Evolutionary conservation across 208 protist species (phyloP), one percentile per base, ranked within the genome.

Genomic region (Vickermania ingenoplastis): DNA sequence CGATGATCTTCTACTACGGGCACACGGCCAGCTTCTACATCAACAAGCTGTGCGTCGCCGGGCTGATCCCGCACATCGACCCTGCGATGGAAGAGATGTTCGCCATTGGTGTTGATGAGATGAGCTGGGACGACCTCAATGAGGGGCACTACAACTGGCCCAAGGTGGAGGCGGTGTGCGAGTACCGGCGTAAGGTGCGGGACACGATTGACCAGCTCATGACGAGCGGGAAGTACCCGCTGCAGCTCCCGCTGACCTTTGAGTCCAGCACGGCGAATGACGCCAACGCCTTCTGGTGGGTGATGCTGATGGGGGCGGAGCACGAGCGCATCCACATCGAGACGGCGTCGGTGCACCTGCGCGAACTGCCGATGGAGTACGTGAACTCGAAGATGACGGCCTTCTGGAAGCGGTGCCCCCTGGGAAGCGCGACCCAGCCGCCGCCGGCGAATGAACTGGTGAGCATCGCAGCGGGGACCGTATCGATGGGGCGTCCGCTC

Each of bases 271-370:
- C 82, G 53, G 57, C 70, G 45, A 90, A 82, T 57, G 68, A 78
- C 50, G 77, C 77, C 54, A 92, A 90, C 63, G 75, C 78, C 2
- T 91, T 94, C 53, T 94, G 82, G 83, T 96, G 87, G 87, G 71
- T 95, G 41, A 88, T 97, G 67, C 59, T 96, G 45, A 97, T 98
- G 95, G 77, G 84, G n/a, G 80, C 94, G 53, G 96, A 99, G 77
- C 97, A 99, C 70, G 92, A 98, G 69, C 79, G 94, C 56, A 98
- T 99, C 61, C 97, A 99, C 69, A 67, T 98, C 14, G 96, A 99
- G 76, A 99, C 97, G 7, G 93, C 91, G 41, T 96, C 91, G 4
- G 93, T 98, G 51, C 88, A 98, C 58, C 86, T 99, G 21, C 91
- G 97, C 23, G 88, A 98, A 72, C 70, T 98, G 65, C 94, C 94